Base-by-base conservation (phyloP, 495 filamentous ascomycete species). In the Aspergillus sparsus region DNA sequence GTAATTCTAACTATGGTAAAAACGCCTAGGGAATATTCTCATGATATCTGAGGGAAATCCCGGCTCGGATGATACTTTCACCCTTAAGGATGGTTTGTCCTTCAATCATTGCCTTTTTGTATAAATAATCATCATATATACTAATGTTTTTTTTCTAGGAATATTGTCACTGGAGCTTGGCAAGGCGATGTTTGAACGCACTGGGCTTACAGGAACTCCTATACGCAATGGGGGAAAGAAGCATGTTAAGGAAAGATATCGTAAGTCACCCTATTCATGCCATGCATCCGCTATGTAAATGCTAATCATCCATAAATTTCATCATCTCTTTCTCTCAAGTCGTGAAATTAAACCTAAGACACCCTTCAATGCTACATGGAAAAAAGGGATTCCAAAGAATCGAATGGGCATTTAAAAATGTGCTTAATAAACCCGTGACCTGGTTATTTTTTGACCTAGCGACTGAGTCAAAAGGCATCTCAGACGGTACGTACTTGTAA, bases 371-470 rank as follows among this genome's bases (percentile, higher is more conserved):
- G 90, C 68, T 91, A 7, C 90, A 90, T 66, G 94, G 93, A 32
- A 96, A 93, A 71, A 95, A 94, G 65, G 90, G 88, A 0, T 97
- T 97, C 61, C 88, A 95, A 58, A 83, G 91, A 45, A 82, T 97
- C 41, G 76, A 89, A 12, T 92, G 91, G 78, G 92, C 92, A 11
- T 92, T 88, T 71, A 86, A 89, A 58, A 93, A 96, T 62, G 89
- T 90, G 37, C 78, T 97, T 7, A 86, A 83, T 39, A 70, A 82
- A 35, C 83, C 89, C 1, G 62, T 90, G 27, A 84, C 85, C 1
- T 98, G 93, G 91, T 78, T 97, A 2, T 93, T 97, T 66, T 86
- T 82, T 72, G 87, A 92, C 64, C 67, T 88, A 3, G 75, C 66
- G 1, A 50, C 66, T 5, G 63, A 50, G 18, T 60, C 68, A 5